Base-by-base conservation (phyloP, 1,284 basidiomycete genomes). In the Sporisorium scitamineum region DNA sequence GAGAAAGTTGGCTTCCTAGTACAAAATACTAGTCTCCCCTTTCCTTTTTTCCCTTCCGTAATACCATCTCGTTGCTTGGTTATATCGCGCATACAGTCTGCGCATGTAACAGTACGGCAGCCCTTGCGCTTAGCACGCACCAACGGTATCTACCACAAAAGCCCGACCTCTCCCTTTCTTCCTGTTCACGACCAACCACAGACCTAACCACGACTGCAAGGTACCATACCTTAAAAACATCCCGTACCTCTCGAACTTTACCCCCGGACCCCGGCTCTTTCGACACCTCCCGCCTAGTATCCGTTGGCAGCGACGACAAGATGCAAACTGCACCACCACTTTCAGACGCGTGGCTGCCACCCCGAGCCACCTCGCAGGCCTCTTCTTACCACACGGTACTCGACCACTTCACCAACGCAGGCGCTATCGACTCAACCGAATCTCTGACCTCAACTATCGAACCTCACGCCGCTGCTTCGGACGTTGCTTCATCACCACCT, bases 351-450 rank as follows among this genome's bases (percentile, higher is more conserved):
- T 51, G 45, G 34, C 37, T 34, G 18, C 26, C 47, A 18, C 34
- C 56, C 4, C 45, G 56, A 50, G 26, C 56, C 26, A 51, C 47
- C 14, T 58, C 56, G 5, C 14, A 24, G 3, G 42, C 58, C 0
- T 61, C 58, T 1, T 61, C 58, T 6, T 61, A 61, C 22, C 58
- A 54, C 24, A 61, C 58, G 2, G 42, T 39, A 3, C 41, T 47
- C 32, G 58, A 61, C 42, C 31, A 32, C 11, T 22, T 45, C 18
- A 41, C 26, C 56, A 24, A 5, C 10, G 16, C 5, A n/a, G 26
- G 27, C 26, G 48, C 48, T 9, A 20, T n/a, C 14, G 29, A 16
- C 14, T 51, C 57, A 2, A 39, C 14, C 27, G 57, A 59, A 13
- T 59, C 48, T 7, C 26, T 51, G 11, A 18, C 48, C 10, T 53